Percentiles rank a stretch among this genome's conserved stretches.
phyloP scores from a whole-genome alignment of 257 asterid genomes.

The Knoxia roxburghii region DNA sequence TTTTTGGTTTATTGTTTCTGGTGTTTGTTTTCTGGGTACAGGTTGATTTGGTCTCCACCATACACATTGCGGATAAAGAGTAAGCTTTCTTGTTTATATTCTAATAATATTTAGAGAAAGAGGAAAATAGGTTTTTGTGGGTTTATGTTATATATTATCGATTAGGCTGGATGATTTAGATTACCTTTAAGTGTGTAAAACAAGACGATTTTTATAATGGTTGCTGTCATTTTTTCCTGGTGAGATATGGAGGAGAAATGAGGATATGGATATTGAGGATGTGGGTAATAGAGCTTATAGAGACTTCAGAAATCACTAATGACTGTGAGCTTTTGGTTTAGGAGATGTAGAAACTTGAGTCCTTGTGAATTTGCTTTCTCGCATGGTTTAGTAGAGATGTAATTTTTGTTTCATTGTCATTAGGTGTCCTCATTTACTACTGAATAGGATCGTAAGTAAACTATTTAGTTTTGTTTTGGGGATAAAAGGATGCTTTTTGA shows the following conservation, averaged over 20 bases:
- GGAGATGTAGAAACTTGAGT: neutral
- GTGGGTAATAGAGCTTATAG: neutral
- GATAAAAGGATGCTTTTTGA: neutral
- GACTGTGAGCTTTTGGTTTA: neutral
- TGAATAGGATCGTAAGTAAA: neutral
- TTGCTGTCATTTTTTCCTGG: neutral
- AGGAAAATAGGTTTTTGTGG: neutral
- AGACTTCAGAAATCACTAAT: neutral
- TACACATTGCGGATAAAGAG: slow-evolving; percentile 98
- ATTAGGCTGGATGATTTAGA: too few relatives aligned
- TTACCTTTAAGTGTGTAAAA: too few relatives aligned
- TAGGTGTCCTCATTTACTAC: neutral
- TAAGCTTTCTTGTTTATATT: slow-evolving; percentile 28
- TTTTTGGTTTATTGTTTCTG: neutral
- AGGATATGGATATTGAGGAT: neutral
- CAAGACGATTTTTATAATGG: too few relatives aligned
- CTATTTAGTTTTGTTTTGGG: neutral
- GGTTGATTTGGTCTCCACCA: slow-evolving; percentile 98
- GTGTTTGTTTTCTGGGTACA: slow-evolving; percentile 16
- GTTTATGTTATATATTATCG: too few relatives aligned
- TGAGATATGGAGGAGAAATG: neutral
- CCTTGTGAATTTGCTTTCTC: neutral
- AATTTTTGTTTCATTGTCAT: neutral
- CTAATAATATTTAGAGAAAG: neutral
- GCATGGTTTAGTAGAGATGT: neutral